Percentiles rank a stretch among this genome's conserved stretches.
phyloP scores from a whole-genome alignment of 176 grass and related monocot species.

The Rhynchospora breviuscula region DNA sequence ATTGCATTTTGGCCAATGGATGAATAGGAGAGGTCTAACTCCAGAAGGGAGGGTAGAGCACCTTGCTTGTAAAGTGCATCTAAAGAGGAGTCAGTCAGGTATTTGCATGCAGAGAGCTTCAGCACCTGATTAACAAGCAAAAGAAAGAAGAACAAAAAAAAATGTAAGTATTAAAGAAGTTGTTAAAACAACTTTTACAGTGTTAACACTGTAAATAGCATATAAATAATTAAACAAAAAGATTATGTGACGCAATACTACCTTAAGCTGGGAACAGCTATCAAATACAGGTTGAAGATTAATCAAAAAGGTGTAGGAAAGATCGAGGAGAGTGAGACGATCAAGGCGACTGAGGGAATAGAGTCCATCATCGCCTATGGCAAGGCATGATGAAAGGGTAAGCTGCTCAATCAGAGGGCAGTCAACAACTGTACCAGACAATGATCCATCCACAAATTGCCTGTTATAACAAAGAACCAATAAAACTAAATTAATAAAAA shows the following conservation, averaged over 20 bases:
- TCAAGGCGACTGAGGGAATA: constrained; percentile 77
- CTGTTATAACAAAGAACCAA: constrained; percentile 41
- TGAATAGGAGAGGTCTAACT: constrained; percentile 96
- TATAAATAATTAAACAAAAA: constrained; percentile 16
- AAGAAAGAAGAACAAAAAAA: neutral
- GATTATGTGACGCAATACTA: constrained; percentile 5
- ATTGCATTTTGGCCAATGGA: constrained; percentile 80
- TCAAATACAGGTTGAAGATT: constrained; percentile 87
- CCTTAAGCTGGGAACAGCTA: constrained; percentile 73
- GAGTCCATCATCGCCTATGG: constrained; percentile 54
- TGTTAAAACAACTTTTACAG: neutral
- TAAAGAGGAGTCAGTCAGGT: constrained; percentile 66
- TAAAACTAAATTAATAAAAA: constrained; percentile 20
- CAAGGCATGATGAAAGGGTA: constrained; percentile 76
- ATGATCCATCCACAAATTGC: constrained; percentile 71
- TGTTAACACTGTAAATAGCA: neutral
- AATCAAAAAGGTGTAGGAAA: constrained; percentile 94
- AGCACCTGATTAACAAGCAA: constrained; percentile 41
- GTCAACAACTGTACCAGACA: constrained; percentile 44
- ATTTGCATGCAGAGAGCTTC: constrained; percentile 97
- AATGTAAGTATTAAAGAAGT: neutral
- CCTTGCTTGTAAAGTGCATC: constrained; percentile 70
- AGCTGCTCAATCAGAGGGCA: constrained; percentile 71
- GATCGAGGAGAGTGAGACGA: constrained; percentile 69
- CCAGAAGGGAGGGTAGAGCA: constrained; percentile 71